Conservation (phyloP, 2,329 filamentous ascomycete genomes). For the Colletotrichum agaves region DNA sequence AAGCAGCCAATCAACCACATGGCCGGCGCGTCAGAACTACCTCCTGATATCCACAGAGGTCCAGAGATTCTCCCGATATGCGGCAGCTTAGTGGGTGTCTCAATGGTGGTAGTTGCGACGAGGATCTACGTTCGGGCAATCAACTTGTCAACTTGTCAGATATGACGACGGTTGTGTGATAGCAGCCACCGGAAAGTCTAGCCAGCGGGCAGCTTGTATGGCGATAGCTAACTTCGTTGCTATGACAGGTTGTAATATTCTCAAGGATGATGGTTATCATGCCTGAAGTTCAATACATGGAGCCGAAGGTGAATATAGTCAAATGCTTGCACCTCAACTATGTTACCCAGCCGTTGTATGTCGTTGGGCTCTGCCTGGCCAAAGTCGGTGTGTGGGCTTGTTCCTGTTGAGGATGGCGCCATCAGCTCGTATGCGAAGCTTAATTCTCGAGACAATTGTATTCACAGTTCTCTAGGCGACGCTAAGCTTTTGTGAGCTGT, state of each 20-base stretch:
- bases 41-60: slow-evolving; percentile 44
- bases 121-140: slow-evolving; percentile 44
- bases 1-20: not conserved
- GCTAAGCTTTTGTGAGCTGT: slow-evolving; percentile 40
- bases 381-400: slow-evolving; percentile 46
- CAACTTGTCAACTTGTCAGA: slow-evolving; percentile 41
- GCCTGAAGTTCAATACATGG: slow-evolving; percentile 44
- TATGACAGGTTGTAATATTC: slow-evolving; percentile 39
- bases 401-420: slow-evolving; percentile 44
- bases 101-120: slow-evolving; percentile 40
- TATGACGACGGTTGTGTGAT: slow-evolving; percentile 45
- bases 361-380: slow-evolving; percentile 43
- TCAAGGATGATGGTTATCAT: slow-evolving; percentile 45
- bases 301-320: slow-evolving; percentile 39
- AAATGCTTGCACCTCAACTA: slow-evolving; percentile 46
- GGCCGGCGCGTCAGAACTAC: slow-evolving; percentile 9
- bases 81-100: slow-evolving; percentile 41
- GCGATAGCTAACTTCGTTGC: too few relatives aligned
- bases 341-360: slow-evolving; percentile 44
- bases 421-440: slow-evolving; percentile 31
- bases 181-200: slow-evolving; percentile 42
- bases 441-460: slow-evolving; percentile 41
- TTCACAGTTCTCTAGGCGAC: slow-evolving; percentile 43
- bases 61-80: slow-evolving; percentile 45
- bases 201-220: not conserved